Base-by-base conservation (phyloP, 2,329 filamentous ascomycete genomes). In the Alternaria atra region DNA sequence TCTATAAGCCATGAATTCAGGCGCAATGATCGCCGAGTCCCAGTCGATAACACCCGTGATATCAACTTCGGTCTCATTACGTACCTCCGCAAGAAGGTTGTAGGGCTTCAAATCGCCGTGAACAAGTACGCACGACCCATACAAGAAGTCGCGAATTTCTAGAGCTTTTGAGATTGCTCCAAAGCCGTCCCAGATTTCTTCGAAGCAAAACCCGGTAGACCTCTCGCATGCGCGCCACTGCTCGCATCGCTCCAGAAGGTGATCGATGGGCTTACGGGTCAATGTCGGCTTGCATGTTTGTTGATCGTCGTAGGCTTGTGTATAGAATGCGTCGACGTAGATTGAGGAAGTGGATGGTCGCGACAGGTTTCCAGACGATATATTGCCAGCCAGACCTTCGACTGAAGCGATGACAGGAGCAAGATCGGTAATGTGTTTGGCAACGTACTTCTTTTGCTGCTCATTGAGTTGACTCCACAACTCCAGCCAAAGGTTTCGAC, bases 21-120 rank as follows among this genome's bases (percentile, higher is more conserved):
- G 77, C 0, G 65, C 76, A 30, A 80, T 65, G 0, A 69, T 32
- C 5, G 77, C 76, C 20, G 57, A 61, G 35, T 80, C 77, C 76
- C 77, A 79, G 57, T 79, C 76, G 1, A 79, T 63, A 17, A 79
- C 68, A 10, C 44, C 73, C 2, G 71, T 70, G 10, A 75, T 56
- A 6, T 55, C 13, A 6, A 63, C 43, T 12, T 51, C n/a, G 23
- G 43, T 46, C 12, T 55, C 13, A 17, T 53, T 55, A 6, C 43
- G 29, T 12, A 64, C 42, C n/a, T 70, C 55, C 5, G 72, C 66
- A 0, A 79, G 61, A 9, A 79, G 63, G 56, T 79, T 78, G 15
- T 69, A 69, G 2, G 61, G 43, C 1, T 55, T 58, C 2, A 79
- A 52, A 56, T 79, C 74, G 2, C 69, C 51, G 51, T 79, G 76